phyloP scores from a whole-genome alignment of 2,329 filamentous ascomycete species.

The Venturiaceae sp. region DNA sequence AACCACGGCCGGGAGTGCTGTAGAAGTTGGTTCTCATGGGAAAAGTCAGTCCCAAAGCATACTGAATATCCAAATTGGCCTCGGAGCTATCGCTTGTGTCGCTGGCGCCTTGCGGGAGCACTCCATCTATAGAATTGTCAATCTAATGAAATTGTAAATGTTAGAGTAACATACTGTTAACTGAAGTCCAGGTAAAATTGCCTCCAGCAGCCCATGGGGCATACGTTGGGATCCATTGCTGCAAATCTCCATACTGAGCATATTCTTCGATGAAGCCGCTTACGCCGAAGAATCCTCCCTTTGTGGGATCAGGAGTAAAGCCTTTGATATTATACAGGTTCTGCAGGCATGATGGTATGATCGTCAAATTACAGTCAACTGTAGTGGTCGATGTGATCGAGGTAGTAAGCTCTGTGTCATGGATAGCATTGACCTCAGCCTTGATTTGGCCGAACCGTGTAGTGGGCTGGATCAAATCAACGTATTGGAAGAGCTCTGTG shows the following conservation, averaged over 20 bases:
- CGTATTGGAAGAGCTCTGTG: slow-evolving; percentile 39
- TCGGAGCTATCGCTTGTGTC: slow-evolving; percentile 2
- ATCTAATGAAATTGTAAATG: neutral
- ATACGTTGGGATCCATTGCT: neutral
- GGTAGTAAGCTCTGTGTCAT: slow-evolving; percentile 27
- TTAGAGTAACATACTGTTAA: slow-evolving; percentile 5
- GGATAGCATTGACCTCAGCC: neutral
- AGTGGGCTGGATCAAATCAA: slow-evolving; percentile 57
- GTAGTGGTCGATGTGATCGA: slow-evolving; percentile 11
- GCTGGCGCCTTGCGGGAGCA: neutral
- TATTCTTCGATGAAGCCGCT: slow-evolving; percentile 5
- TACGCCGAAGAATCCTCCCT: neutral
- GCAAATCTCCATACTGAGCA: slow-evolving; percentile 2
- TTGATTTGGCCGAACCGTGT: slow-evolving; percentile 39
- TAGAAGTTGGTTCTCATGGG: slow-evolving; percentile 10
- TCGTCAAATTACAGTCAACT: slow-evolving; percentile 6
- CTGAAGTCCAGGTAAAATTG: slow-evolving; percentile 2
- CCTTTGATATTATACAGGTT: slow-evolving; percentile 7
- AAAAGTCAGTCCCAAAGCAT: slow-evolving; percentile 5
- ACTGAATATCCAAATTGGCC: slow-evolving; percentile 10
- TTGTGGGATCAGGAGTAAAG: neutral
- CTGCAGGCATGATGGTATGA: slow-evolving; percentile 2
- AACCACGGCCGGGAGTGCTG: slow-evolving; percentile 8
- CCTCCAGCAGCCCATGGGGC: slow-evolving; percentile 2
- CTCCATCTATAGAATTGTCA: neutral